Base-by-base conservation (phyloP, 1,284 basidiomycete genomes). In the Marasmius fiardii region DNA sequence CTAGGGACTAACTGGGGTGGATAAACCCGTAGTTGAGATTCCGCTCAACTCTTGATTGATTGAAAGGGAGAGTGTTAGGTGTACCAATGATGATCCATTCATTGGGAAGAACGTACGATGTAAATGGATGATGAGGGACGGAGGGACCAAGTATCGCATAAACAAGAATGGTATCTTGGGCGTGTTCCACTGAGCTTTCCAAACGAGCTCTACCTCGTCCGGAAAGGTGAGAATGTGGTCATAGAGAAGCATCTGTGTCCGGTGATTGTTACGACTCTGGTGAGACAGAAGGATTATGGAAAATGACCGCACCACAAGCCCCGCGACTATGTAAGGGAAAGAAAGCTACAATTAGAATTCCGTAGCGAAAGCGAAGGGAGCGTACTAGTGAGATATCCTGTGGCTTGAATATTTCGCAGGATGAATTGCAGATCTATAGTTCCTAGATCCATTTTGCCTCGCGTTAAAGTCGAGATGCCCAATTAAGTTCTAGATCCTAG, bases 211-310 rank as follows among this genome's bases (percentile, higher is more conserved):
- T 16, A 79, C 68, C 64, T 82, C 80, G 28, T 78, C 74, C 18
- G 66, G 64, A 20, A 82, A 66, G 0, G 78, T 76, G 44, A 81
- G 63, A 24, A 75, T 44, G 57, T 81, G 76, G 58, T 82, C 77
- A 62, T 78, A 81, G 28, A 81, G 59, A n/a, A 81, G 64, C 35
- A 78, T 60, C 75, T 77, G 37, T 44, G 31, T 4, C 28, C 28
- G 10, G 28, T 4, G 10, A 31, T 31, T 31, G 10, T 4, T 31
- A 31, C 4, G 5, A 31, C 28, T 31, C 5, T 10, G 28, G 28
- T 31, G 4, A 4, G 10, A 31, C 5, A 31, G 28, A 31, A 10
- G 10, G 28, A 31, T 31, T 31, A 31, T 31, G 4, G 28, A n/a
- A n/a, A n/a, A n/a, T n/a, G n/a, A n/a, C n/a, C 28, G 4, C 10